Base-by-base conservation (phyloP, 2,329 filamentous ascomycete genomes). In the Sclerotinia spermophila region DNA sequence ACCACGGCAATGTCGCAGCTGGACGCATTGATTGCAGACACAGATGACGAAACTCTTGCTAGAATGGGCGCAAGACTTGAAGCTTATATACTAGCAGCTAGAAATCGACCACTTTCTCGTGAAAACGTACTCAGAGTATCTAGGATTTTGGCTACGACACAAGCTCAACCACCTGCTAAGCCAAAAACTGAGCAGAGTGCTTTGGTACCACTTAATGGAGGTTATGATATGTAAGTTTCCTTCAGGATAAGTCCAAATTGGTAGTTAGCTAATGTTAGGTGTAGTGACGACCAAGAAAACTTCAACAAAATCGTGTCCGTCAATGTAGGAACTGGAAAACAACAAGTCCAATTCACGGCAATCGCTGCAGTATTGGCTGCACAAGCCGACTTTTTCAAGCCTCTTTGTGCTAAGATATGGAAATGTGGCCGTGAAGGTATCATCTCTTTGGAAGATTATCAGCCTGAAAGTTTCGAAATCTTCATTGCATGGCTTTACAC, bases 401-500 rank as follows among this genome's bases (percentile, higher is more conserved):
- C 45, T n/a, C n/a, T 66, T 10, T 66, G 45, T 24, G 48, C n/a
- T 40, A 24, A 53, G 53, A 5, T 11, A 30, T 66, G 62, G 62
- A 53, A 30, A 11, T 66, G 62, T 30, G 48, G 62, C 30, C 62
- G 33, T 53, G 30, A 53, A 15, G 4, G 45, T 24, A 19, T 24
- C n/a, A 66, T 66, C 19, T 27, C 48, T 15, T 33, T 66, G 8
- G 45, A 53, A 15, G 45, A 53, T 30, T 17, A 42, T 11, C 35
- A 21, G 7, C n/a, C 62, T 5, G 62, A 66, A 40, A 53, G 24
- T 40, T 66, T 66, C 15, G 48, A 40, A 40, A 53, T 66, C 10
- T 66, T 66, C 17, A 19, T 66, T 19, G 35, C 62, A 15, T 66
- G 62, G 62, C 45, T 66, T 3, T 66, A 66, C 6, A 53, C 62